Conservation (phyloP, 2,329 filamentous ascomycete species). For the Cladophialophora psammophila region DNA sequence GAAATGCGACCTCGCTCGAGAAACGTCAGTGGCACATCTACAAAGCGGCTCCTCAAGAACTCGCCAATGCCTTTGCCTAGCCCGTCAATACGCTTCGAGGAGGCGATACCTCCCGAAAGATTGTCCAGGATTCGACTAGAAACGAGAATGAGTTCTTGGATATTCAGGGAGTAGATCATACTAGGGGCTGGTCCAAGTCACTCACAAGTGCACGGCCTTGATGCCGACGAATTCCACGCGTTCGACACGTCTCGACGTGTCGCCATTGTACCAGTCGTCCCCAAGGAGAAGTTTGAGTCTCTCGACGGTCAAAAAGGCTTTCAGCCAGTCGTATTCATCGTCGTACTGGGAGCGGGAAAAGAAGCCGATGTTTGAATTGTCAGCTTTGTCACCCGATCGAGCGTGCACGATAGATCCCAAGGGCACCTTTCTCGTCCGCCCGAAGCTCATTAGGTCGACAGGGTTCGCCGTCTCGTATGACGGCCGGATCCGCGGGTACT, state of each 20-base stretch:
- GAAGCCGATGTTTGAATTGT: slow-evolving; percentile 52
- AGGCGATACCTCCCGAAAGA: slow-evolving; percentile 24
- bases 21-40: slow-evolving; percentile 26
- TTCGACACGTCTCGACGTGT: slow-evolving; percentile 20
- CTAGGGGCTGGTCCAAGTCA: neutral
- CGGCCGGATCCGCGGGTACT: slow-evolving; percentile 16
- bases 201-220: slow-evolving; percentile 32
- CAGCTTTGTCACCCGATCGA: slow-evolving; percentile 51
- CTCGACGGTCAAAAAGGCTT: slow-evolving; percentile 48
- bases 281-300: slow-evolving; percentile 45
- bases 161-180: neutral
- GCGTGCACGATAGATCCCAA: slow-evolving; percentile 55
- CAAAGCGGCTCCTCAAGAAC: slow-evolving; percentile 21
- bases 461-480: slow-evolving; percentile 23
- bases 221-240: slow-evolving; percentile 25
- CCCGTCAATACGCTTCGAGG: slow-evolving; percentile 24
- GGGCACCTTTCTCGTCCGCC: slow-evolving; percentile 43
- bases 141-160: neutral
- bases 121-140: slow-evolving; percentile 27
- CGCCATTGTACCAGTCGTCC: slow-evolving; percentile 19
- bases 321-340: slow-evolving; percentile 46
- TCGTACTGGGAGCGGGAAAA: slow-evolving; percentile 42
- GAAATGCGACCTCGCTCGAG: slow-evolving; percentile 21
- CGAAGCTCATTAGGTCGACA: slow-evolving; percentile 36
- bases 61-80: slow-evolving; percentile 31